Conservation (phyloP, 1,284 basidiomycete species). For the Acaromyces ingoldii region DNA sequence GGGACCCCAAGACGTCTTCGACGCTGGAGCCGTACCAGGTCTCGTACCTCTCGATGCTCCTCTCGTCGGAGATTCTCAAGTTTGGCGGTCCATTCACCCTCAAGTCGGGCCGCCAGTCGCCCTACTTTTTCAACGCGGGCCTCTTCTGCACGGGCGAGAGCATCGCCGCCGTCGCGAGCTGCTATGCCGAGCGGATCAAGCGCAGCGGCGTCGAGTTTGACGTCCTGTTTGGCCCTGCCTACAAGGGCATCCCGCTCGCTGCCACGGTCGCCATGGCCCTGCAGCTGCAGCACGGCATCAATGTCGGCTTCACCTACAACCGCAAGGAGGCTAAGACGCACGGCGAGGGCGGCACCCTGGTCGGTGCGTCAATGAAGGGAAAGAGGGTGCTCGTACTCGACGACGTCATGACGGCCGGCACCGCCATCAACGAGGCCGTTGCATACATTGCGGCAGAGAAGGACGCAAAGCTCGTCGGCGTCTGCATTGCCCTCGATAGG, state of each 20-base stretch:
- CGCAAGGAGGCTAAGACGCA: conserved; percentile 94
- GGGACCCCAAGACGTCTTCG: neutral
- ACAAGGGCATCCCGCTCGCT: conserved; percentile 94
- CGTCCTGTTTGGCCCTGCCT: conserved; percentile 91
- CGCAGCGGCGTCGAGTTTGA: conserved; percentile 61
- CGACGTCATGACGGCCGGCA: conserved; percentile 91
- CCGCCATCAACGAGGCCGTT: conserved; percentile 48
- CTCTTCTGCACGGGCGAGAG: conserved; percentile 74
- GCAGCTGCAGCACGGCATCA: conserved; percentile 58
- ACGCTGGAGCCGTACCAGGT: conserved; percentile 36
- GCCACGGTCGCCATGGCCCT: conserved; percentile 78
- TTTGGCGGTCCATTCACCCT: conserved; percentile 50
- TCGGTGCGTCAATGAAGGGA: conserved; percentile 75
- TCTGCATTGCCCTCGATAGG: conserved; percentile 83
- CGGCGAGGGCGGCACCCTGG: conserved; percentile 90
- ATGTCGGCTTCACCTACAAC: conserved; percentile 83
- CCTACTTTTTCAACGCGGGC: conserved; percentile 96
- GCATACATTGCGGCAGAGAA: conserved; percentile 32
- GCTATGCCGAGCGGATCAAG: conserved; percentile 76
- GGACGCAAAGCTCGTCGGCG: conserved; percentile 63
- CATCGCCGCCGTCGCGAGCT: conserved; percentile 72
- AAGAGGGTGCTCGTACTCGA: conserved; percentile 76
- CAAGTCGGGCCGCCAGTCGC: conserved; percentile 87
- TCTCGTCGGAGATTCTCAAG: conserved; percentile 38
- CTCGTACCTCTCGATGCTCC: conserved; percentile 44